A percentile compares a stretch with the other conserved stretches of the same genome.
Conservation (phyloP, 257 asterid genomes). For the Galeopsis tetrahit region DNA sequence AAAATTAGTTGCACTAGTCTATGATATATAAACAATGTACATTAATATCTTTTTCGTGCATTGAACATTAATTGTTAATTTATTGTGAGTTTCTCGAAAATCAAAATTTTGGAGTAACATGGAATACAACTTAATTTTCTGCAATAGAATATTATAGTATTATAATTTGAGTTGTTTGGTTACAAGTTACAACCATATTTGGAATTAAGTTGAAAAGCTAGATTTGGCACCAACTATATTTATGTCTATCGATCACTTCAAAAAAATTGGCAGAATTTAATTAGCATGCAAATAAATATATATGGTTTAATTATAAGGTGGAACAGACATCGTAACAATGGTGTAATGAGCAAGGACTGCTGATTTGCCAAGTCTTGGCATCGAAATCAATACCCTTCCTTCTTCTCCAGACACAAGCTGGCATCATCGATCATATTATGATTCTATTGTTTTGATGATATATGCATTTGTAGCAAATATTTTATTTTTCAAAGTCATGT, state of each 20-base stretch:
- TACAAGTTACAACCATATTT: not conserved
- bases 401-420: not conserved
- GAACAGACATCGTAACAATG: conserved; percentile 47
- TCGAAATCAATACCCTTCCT: conserved; percentile 3
- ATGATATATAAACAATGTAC: too few species aligned
- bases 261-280: not conserved
- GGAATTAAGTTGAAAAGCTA: not conserved
- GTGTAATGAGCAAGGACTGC: conserved; percentile 50
- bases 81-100: not conserved
- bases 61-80: not conserved
- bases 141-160: not conserved
- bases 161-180: too few species aligned
- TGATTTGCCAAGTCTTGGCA: conserved; percentile 39
- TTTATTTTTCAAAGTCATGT: too few species aligned
- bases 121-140: not conserved
- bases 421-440: too few species aligned
- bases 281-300: too few species aligned
- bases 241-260: not conserved
- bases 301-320: conserved; percentile 39
- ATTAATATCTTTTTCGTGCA: not conserved
- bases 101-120: too few species aligned
- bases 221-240: not conserved
- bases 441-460: too few species aligned
- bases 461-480: too few species aligned
- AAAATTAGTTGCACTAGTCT: too few species aligned